phyloP scores from a whole-genome alignment of 2,329 filamentous ascomycete species.

The Sarocladium brachiariae region DNA sequence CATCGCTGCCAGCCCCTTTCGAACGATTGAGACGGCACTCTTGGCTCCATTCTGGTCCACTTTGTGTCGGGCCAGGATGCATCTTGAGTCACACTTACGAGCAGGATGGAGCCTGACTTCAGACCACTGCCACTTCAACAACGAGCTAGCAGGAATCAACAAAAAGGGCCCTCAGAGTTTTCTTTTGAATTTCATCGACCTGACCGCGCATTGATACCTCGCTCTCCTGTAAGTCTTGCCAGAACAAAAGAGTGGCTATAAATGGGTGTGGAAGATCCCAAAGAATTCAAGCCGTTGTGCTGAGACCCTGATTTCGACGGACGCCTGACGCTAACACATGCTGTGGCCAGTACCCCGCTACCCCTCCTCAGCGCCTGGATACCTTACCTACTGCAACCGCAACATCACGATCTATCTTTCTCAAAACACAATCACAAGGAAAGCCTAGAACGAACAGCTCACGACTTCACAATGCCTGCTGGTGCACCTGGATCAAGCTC shows the following conservation, averaged over 20 bases:
- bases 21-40: background rate
- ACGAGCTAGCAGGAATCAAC: background rate
- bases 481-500: constrained; percentile 41
- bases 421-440: background rate
- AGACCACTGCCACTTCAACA: background rate
- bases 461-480: constrained; percentile 37
- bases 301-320: constrained; percentile 4
- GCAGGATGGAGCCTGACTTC: constrained; percentile 4
- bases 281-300: background rate
- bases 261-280: no score
- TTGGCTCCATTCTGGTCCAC: background rate
- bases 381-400: constrained; percentile 13
- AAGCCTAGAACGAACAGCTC: background rate
- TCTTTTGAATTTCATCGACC: background rate
- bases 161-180: background rate
- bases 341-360: constrained; percentile 26
- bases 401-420: constrained; percentile 7
- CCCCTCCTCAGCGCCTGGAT: constrained; percentile 24
- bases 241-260: no score
- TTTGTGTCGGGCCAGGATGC: background rate
- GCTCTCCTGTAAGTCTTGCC: background rate
- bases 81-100: constrained; percentile 1
- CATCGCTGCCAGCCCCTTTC: constrained; percentile 3
- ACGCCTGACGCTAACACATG: background rate
- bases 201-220: background rate